Conservation (phyloP, 768 basidiomycete species). For the Lactifluus pinguis region DNA sequence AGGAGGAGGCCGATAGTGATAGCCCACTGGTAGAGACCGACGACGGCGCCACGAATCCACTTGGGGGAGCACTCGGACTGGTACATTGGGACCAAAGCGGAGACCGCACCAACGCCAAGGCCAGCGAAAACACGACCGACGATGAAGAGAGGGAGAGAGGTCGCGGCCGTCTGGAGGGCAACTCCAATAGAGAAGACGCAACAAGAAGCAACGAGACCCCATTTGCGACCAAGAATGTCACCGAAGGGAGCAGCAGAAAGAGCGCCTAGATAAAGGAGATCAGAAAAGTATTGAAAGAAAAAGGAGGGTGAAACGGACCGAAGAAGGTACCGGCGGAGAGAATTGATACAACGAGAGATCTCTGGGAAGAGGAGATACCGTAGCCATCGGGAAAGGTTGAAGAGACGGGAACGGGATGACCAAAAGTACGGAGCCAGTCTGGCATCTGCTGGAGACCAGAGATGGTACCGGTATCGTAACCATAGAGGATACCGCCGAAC, state of each 20-base stretch:
- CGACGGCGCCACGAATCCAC: conserved; percentile 55
- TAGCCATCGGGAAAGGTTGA: conserved; percentile 20
- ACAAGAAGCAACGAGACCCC: conserved; percentile 38
- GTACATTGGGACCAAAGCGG: conserved; percentile 32
- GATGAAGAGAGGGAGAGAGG: conserved; percentile 47
- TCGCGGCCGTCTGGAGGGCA: conserved; percentile 53
- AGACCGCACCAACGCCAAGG: conserved; percentile 73
- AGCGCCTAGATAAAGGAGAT: conserved; percentile 31
- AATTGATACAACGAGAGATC: conserved; percentile 53
- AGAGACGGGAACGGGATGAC: conserved; percentile 24
- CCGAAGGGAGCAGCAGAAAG: conserved; percentile 45
- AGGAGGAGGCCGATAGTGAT: conserved; percentile 62
- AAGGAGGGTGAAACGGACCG: conserved; percentile 27
- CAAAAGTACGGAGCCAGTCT: conserved; percentile 48
- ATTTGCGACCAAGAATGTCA: conserved; percentile 44
- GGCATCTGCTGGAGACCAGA: conserved; percentile 64
- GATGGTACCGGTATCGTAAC: conserved; percentile 82
- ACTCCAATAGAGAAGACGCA: conserved; percentile 54
- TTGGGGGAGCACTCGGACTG: conserved; percentile 21
- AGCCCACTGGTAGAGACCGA: conserved; percentile 61
- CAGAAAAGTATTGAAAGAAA: not conserved
- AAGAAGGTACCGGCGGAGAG: conserved; percentile 87
- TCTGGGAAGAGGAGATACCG: conserved; percentile 33
- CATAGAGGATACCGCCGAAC: conserved; percentile 37
- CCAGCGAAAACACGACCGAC: conserved; percentile 61